phyloP scores from a whole-genome alignment of 2,329 filamentous ascomycete species.

The Sporothrix pseudoabietina region DNA sequence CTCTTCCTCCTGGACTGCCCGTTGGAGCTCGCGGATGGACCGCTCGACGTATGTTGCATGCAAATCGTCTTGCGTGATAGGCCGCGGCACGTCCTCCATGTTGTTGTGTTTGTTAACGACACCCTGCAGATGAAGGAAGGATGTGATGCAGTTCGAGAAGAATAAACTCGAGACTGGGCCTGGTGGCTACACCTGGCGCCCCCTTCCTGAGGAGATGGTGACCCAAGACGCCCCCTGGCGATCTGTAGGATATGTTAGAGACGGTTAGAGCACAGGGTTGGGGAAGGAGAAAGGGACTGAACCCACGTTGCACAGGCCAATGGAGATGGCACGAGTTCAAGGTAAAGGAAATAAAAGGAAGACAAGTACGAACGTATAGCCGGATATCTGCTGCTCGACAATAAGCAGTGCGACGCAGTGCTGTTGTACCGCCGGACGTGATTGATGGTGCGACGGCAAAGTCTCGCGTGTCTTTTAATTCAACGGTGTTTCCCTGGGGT shows the following conservation, averaged over 20 bases:
- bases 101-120: neutral
- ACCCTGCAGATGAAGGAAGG: neutral
- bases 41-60: conserved; percentile 63
- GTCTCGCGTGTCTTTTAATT: no score
- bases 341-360: neutral
- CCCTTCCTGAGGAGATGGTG: neutral
- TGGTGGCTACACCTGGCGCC: neutral
- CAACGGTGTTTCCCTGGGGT: neutral
- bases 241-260: conserved; percentile 28
- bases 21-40: conserved; percentile 68
- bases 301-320: conserved; percentile 9
- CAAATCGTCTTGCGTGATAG: conserved; percentile 43
- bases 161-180: neutral
- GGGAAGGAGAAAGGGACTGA: neutral
- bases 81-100: conserved; percentile 39
- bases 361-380: neutral
- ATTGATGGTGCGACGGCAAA: neutral
- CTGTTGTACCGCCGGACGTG: neutral
- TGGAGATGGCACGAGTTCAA: neutral
- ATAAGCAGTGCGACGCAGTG: neutral
- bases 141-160: conserved; percentile 8
- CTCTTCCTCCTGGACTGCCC: conserved; percentile 58
- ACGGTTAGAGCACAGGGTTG: conserved; percentile 4
- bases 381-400: neutral
- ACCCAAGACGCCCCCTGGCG: neutral